Evolutionary conservation across 2,329 filamentous ascomycete genomes (phyloP).

Genomic region (Fulvia fulva): DNA sequence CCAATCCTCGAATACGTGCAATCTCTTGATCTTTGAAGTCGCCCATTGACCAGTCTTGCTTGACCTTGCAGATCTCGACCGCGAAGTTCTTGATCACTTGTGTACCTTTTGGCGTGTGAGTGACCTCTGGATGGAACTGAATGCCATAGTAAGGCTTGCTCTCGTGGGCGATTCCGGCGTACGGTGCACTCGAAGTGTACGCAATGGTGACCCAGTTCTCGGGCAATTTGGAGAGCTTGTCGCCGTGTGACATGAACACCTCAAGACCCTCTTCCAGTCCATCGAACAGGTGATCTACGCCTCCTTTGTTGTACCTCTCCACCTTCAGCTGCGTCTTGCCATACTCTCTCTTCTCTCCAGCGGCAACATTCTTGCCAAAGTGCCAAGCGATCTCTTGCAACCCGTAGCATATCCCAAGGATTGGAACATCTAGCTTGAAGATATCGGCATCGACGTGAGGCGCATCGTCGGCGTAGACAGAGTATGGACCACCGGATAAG

Average conservation of each 20-base stretch:
- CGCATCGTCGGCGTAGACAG: constrained; percentile 74
- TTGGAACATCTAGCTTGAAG: constrained; percentile 67
- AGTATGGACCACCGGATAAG: constrained; percentile 67
- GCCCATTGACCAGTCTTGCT: constrained; percentile 78
- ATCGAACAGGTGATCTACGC: constrained; percentile 75
- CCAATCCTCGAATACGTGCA: constrained; percentile 70
- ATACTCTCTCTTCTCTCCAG: constrained; percentile 66
- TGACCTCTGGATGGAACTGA: constrained; percentile 88
- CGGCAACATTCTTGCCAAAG: constrained; percentile 62
- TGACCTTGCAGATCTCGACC: constrained; percentile 73
- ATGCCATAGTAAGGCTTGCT: constrained; percentile 71
- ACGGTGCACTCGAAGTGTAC: constrained; percentile 70
- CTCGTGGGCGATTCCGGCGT: constrained; percentile 72
- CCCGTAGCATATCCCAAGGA: constrained; percentile 61
- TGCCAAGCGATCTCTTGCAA: constrained; percentile 72
- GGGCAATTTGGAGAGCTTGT: constrained; percentile 75
- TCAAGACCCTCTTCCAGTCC: constrained; percentile 67
- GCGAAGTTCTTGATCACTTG: constrained; percentile 78
- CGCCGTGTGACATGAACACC: constrained; percentile 84
- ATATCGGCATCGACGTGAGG: constrained; percentile 78
- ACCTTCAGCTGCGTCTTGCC: constrained; percentile 66
- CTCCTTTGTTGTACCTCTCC: constrained; percentile 51
- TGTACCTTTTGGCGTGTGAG: constrained; percentile 65
- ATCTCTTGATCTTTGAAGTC: constrained; percentile 82
- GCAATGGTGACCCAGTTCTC: constrained; percentile 70